These are phyloP conservation scores for Crataegus laevigata DNA, from an alignment of 306 rosid genomes.

Conservation along the genomic window DNA sequence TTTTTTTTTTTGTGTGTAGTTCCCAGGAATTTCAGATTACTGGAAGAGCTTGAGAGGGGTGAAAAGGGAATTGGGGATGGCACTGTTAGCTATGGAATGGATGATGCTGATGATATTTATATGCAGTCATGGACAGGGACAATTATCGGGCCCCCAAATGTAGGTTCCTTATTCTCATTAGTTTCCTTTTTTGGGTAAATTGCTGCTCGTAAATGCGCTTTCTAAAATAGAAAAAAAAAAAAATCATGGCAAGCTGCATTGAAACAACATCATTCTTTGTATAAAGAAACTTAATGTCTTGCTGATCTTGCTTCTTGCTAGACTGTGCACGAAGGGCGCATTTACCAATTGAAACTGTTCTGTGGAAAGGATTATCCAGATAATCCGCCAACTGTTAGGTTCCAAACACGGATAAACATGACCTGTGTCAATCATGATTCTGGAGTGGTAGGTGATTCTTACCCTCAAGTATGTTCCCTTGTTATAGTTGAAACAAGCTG, in stretches of 20 bases:
- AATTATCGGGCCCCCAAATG: conserved; percentile 89
- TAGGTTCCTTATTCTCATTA: conserved; percentile 27
- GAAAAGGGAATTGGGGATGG: conserved; percentile 99
- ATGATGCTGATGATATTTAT: conserved; percentile 88
- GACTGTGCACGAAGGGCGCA: conserved; percentile 96
- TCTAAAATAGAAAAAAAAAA: background rate
- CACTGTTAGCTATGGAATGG: conserved; percentile 99
- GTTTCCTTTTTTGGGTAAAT: background rate
- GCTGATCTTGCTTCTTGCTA: conserved; percentile 30
- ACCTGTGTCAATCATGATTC: conserved; percentile 79
- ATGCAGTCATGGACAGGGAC: conserved; percentile 99
- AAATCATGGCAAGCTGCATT: background rate
- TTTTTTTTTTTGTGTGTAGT: conserved; percentile 33
- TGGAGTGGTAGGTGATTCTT: conserved; percentile 64
- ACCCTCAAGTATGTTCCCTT: background rate
- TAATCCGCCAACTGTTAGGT: conserved; percentile 86
- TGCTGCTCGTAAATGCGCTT: background rate
- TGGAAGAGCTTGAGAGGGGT: conserved; percentile 99
- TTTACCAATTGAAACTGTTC: conserved; percentile 83
- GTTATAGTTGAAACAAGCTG: conserved; percentile 24
- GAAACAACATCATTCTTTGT: background rate
- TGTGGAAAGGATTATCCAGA: conserved; percentile 93
- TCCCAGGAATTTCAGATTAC: conserved; percentile 89
- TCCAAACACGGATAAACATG: conserved; percentile 91
- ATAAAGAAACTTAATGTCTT: conserved; percentile 1